These are phyloP conservation scores for Euphorbia schlechtendalii DNA, from an alignment of 441 rosid species.

Conservation along the genomic window DNA sequence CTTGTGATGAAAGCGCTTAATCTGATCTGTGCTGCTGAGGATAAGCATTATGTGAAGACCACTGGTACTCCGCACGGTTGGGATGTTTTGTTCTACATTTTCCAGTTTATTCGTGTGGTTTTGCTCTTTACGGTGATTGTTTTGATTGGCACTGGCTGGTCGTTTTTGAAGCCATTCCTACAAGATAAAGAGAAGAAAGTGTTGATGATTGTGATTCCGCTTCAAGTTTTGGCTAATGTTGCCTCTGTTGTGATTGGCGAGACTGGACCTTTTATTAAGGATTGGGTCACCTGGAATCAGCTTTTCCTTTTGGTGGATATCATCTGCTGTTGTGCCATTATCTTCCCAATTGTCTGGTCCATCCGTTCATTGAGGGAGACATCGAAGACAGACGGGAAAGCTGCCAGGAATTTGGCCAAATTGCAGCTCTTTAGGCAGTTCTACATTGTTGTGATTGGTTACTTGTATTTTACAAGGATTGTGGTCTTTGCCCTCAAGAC, in stretches of 20 bases:
- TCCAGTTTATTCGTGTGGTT: slow-evolving; percentile 76
- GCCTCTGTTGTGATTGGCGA: slow-evolving; percentile 90
- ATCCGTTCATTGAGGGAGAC: slow-evolving; percentile 80
- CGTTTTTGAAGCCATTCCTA: slow-evolving; percentile 80
- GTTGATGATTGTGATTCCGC: slow-evolving; percentile 82
- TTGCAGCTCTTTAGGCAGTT: slow-evolving; percentile 83
- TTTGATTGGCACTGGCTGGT: slow-evolving; percentile 94
- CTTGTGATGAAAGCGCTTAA: slow-evolving; percentile 78
- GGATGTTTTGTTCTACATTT: slow-evolving; percentile 86
- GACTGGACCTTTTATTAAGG: slow-evolving; percentile 86
- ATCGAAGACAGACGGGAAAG: slow-evolving; percentile 85
- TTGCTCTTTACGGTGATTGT: slow-evolving; percentile 75
- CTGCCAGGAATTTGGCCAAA: slow-evolving; percentile 79
- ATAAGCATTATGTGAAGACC: slow-evolving; percentile 75
- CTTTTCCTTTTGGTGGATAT: slow-evolving; percentile 81
- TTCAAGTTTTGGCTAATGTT: slow-evolving; percentile 81
- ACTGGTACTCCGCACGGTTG: slow-evolving; percentile 95
- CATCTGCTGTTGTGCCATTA: slow-evolving; percentile 84
- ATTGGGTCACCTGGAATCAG: slow-evolving; percentile 96
- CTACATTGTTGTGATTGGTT: slow-evolving; percentile 82
- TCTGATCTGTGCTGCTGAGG: slow-evolving; percentile 85
- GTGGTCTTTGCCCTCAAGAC: slow-evolving; percentile 92
- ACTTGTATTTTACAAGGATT: slow-evolving; percentile 78
- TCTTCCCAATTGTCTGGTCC: slow-evolving; percentile 96
- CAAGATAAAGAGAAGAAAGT: slow-evolving; percentile 94